Percentiles rank a stretch among this genome's conserved stretches.
These are phyloP conservation scores for Fusarium euwallaceae DNA, from an alignment of 2,329 filamentous ascomycete species.

Conservation along the genomic window DNA sequence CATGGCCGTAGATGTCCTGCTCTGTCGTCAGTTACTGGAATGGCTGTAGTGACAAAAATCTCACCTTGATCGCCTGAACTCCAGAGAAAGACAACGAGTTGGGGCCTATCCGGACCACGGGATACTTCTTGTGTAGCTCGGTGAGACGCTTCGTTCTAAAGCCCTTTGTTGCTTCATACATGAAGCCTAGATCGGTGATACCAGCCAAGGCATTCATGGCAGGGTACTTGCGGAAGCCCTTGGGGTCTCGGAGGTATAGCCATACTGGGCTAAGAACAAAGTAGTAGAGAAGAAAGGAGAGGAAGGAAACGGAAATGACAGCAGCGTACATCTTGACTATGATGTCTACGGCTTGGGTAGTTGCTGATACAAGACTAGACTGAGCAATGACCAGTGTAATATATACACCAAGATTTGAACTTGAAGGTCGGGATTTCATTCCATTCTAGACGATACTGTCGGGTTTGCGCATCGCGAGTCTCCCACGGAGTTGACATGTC, in stretches of 20 bases:
- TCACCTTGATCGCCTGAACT: slow-evolving; percentile 37
- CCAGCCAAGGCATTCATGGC: slow-evolving; percentile 39
- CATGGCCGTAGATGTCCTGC: slow-evolving; percentile 57
- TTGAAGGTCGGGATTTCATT: neutral
- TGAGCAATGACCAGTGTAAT: neutral
- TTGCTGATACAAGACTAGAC: neutral
- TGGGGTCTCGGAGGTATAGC: slow-evolving; percentile 51
- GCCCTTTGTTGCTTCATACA: slow-evolving; percentile 16
- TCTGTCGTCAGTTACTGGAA: neutral
- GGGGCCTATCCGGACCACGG: slow-evolving; percentile 45
- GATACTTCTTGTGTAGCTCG: slow-evolving; percentile 60
- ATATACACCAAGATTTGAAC: neutral
- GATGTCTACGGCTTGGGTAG: neutral
- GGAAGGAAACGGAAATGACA: neutral
- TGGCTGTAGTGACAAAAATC: neutral
- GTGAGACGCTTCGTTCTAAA: slow-evolving; percentile 51
- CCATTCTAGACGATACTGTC: neutral
- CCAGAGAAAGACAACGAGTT: slow-evolving; percentile 44
- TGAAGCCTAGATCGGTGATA: slow-evolving; percentile 28
- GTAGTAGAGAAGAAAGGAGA: slow-evolving; percentile 2
- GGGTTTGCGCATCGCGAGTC: neutral
- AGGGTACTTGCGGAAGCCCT: slow-evolving; percentile 35
- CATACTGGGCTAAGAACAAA: neutral
- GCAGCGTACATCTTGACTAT: neutral
- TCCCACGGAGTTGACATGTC: neutral